These are phyloP conservation scores for Kwoniella bestiolae DNA, from an alignment of 768 basidiomycete genomes.

Conservation along the genomic window DNA sequence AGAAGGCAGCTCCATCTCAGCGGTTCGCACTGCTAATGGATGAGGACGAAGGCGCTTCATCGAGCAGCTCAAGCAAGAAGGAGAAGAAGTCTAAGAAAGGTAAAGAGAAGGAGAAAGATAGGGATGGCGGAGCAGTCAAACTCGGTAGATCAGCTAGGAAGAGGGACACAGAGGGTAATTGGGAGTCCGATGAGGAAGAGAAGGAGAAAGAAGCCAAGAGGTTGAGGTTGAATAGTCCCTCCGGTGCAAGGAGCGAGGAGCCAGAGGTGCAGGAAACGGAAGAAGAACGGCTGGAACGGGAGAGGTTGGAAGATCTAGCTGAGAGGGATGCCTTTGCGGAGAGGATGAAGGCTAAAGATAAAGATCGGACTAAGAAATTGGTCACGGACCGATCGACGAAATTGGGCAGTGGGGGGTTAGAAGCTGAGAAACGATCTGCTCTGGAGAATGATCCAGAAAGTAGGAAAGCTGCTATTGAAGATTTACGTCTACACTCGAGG, in stretches of 20 bases:
- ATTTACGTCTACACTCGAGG: slow-evolving; percentile 82
- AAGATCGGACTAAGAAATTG: slow-evolving; percentile 82
- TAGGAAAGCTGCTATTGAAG: slow-evolving; percentile 66
- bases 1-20: slow-evolving; percentile 63
- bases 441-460: slow-evolving; percentile 75
- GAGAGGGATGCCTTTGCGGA: slow-evolving; percentile 94
- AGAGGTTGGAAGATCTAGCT: slow-evolving; percentile 74
- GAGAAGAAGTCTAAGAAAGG: slow-evolving; percentile 62
- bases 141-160: slow-evolving; percentile 63
- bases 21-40: slow-evolving; percentile 84
- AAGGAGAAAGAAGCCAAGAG: slow-evolving; percentile 46
- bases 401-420: slow-evolving; percentile 72
- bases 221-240: slow-evolving; percentile 38
- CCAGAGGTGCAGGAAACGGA: slow-evolving; percentile 69
- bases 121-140: slow-evolving; percentile 31
- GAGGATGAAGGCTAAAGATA: slow-evolving; percentile 79
- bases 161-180: slow-evolving; percentile 78
- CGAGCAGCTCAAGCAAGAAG: slow-evolving; percentile 56
- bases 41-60: slow-evolving; percentile 63
- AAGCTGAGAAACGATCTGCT: slow-evolving; percentile 77
- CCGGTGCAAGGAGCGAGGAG: slow-evolving; percentile 29
- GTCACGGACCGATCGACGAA: slow-evolving; percentile 85
- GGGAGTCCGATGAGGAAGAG: slow-evolving; percentile 63
- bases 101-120: slow-evolving; percentile 50
- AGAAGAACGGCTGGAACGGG: slow-evolving; percentile 69